Base-by-base conservation (phyloP, 306 rosid species). In the Quercus cerris region DNA sequence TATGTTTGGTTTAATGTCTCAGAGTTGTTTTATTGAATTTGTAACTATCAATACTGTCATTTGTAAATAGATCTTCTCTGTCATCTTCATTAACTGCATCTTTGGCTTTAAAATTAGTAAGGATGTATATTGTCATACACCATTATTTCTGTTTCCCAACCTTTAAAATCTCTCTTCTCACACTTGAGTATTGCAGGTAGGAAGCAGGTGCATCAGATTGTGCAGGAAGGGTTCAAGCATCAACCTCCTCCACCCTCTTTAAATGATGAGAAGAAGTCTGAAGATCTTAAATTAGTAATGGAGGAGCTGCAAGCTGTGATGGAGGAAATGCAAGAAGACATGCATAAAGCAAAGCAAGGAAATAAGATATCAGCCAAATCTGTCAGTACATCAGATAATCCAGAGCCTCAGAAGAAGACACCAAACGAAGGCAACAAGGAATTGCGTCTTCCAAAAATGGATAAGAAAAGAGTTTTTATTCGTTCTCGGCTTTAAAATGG, bases 401-500 rank as follows among this genome's bases (percentile, higher is more conserved):
- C 89, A 14, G 85, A 64, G 76, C 69, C 78, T 73, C 83, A 77
- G 20, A 84, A 83, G 81, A 88, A 84, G 84, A 35, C 5, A 38
- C 79, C 83, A 1, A 85, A 77, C 4, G 92, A 76, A 70, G 88
- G 80, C 66, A 41, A 59, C 76, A 82, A 85, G 75, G 86, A 73
- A 56, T 82, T 77, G 5, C 85, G 82, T 73, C 75, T 79, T 49
- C 17, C 63, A 38, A 81, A 81, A 80, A 85, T 82, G 54, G 75
- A 83, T 44, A 82, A 77, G 81, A 91, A 88, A 81, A 89, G 79
- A 78, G 80, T 89, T 19, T 92, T 94, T 82, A 88, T 92, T 75
- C 86, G 94, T 13, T 92, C 98, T 33, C 87, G 94, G 27, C 87
- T 89, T 19, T 92, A 85, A 85, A 80, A 75, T 56, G 82, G 62